Evolutionary conservation across 495 filamentous ascomycete genomes (phyloP).

Genomic region (Staphylotrichum longicolle): DNA sequence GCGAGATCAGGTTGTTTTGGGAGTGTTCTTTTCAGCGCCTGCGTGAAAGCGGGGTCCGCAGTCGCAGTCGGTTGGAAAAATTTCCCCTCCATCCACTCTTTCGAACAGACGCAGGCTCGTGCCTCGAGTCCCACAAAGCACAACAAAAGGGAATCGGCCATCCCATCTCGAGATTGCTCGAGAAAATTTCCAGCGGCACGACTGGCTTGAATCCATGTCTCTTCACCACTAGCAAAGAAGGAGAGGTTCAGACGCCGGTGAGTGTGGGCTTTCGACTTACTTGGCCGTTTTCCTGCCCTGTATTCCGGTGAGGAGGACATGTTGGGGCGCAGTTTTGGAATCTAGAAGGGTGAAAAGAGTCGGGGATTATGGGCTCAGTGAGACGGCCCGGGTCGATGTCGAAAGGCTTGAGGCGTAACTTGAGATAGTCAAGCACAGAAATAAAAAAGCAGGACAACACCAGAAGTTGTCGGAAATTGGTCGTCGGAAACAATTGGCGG

Average conservation of each 20-base stretch:
- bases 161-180: neutral
- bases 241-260: neutral
- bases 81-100: conserved; percentile 1
- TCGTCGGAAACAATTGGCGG: no score
- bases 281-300: conserved; percentile 35
- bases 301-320: conserved; percentile 32
- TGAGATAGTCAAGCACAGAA: no score
- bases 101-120: neutral
- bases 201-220: neutral
- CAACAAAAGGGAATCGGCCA: neutral
- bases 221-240: neutral
- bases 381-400: no score
- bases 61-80: neutral
- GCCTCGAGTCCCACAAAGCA: neutral
- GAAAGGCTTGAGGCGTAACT: no score
- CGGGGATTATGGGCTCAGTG: no score
- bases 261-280: conserved; percentile 27
- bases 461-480: no score
- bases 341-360: no score
- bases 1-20: neutral
- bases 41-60: conserved; percentile 10
- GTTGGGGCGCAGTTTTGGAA: no score
- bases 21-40: neutral
- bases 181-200: neutral
- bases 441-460: no score